Evolutionary conservation across 805 yeast genomes (phyloP).

Genomic region (Ascoidea tarda): DNA sequence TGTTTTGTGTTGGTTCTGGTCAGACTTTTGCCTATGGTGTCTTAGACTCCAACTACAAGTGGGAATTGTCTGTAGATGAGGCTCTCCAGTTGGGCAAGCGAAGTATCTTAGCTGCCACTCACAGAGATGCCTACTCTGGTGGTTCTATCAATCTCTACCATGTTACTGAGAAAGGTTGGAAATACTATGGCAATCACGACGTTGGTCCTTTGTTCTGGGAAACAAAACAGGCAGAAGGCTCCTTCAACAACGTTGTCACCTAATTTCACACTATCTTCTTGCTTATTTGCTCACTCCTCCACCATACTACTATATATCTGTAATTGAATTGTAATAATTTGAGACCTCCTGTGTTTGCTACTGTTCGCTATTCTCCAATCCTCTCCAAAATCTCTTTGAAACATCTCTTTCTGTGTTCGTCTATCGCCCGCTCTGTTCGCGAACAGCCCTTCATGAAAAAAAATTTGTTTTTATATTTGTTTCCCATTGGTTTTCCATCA

Average conservation of each 20-base stretch:
- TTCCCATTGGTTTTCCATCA: too few species aligned
- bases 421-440: too few species aligned
- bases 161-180: slow-evolving; percentile 90
- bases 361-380: too few species aligned
- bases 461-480: too few species aligned
- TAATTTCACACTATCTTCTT: slow-evolving; percentile 5
- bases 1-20: slow-evolving; percentile 97
- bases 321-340: too few species aligned
- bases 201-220: slow-evolving; percentile 90
- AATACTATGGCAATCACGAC: slow-evolving; percentile 87
- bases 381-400: too few species aligned
- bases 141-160: slow-evolving; percentile 91
- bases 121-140: slow-evolving; percentile 97
- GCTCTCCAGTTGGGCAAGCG: slow-evolving; percentile 91
- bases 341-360: too few species aligned
- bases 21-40: slow-evolving; percentile 99
- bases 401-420: too few species aligned
- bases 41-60: slow-evolving; percentile 76
- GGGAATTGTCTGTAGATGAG: slow-evolving; percentile 89
- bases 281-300: too few species aligned
- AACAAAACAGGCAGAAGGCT: slow-evolving; percentile 72
- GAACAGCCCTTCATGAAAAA: too few species aligned
- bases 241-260: slow-evolving; percentile 69
- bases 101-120: slow-evolving; percentile 93
- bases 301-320: too few species aligned